Conservation (phyloP, 108 stramenopile genomes). For the Cyclotella atomus region DNA sequence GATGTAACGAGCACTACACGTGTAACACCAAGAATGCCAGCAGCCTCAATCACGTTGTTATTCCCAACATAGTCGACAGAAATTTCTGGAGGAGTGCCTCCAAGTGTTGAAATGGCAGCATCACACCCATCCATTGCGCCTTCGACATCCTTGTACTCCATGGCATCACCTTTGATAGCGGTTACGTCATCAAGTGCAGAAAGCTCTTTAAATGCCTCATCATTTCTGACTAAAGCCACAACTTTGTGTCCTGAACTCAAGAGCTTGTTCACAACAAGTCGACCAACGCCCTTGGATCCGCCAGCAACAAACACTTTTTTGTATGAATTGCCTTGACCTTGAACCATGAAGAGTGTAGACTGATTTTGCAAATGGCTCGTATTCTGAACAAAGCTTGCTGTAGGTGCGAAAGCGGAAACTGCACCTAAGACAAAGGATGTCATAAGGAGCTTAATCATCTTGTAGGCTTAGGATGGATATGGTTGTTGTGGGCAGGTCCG, state of each 20-base stretch:
- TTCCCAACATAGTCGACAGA: conserved; percentile 94
- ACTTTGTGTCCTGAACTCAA: conserved; percentile 68
- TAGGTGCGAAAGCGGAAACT: conserved; percentile 66
- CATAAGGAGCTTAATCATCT: conserved; percentile 1
- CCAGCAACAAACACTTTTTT: conserved; percentile 96
- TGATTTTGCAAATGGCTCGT: conserved; percentile 3
- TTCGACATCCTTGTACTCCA: conserved; percentile 92
- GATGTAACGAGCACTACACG: conserved; percentile 89
- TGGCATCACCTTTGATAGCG: conserved; percentile 89
- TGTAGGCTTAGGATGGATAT: background rate
- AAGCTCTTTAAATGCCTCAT: conserved; percentile 71
- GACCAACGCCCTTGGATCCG: conserved; percentile 88
- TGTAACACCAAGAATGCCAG: conserved; percentile 94
- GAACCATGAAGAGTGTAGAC: conserved; percentile 38
- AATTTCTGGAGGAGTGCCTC: conserved; percentile 74
- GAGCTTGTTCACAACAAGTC: conserved; percentile 79
- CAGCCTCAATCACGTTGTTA: conserved; percentile 95
- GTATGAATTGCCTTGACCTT: conserved; percentile 62
- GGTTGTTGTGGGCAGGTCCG: too few species aligned
- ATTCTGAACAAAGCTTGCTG: conserved; percentile 7
- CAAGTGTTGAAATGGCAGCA: conserved; percentile 94
- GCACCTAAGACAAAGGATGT: conserved; percentile 21
- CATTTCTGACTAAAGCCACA: conserved; percentile 87
- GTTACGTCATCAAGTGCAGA: conserved; percentile 81
- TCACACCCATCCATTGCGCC: conserved; percentile 95